Evolutionary conservation across 192 early-diverging fungal genomes (phyloP).

Genomic region (Mortierella alpina): DNA sequence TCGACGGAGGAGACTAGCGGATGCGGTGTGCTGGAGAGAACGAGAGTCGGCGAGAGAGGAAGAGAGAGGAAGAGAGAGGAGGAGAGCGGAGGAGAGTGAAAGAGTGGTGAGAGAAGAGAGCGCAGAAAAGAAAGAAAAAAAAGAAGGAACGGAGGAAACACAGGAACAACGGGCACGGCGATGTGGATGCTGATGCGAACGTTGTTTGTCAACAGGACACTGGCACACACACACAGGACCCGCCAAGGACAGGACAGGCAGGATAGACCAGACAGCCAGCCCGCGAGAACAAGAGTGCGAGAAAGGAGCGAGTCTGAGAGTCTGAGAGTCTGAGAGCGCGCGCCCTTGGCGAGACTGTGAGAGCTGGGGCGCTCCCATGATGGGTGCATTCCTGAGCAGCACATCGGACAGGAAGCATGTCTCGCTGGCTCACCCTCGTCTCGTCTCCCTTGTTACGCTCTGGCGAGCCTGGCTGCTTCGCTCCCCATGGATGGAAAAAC

Average conservation of each 20-base stretch:
- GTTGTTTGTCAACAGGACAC: not conserved
- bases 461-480: too few species aligned
- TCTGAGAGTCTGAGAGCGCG: too few species aligned
- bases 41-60: not conserved
- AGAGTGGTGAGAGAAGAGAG: not conserved
- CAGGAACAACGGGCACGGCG: not conserved
- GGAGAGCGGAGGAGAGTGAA: not conserved
- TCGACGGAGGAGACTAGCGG: not conserved
- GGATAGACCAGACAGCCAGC: not conserved
- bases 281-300: too few species aligned
- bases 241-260: not conserved
- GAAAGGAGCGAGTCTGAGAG: too few species aligned
- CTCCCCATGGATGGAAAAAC: too few species aligned
- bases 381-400: too few species aligned
- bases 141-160: not conserved
- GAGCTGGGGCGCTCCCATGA: too few species aligned
- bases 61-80: not conserved
- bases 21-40: not conserved
- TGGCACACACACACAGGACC: not conserved
- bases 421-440: too few species aligned
- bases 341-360: too few species aligned
- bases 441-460: too few species aligned
- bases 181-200: not conserved
- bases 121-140: not conserved
- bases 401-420: too few species aligned